Base-by-base conservation (phyloP, 108 stramenopile genomes). In the Nitzschia putrida region DNA sequence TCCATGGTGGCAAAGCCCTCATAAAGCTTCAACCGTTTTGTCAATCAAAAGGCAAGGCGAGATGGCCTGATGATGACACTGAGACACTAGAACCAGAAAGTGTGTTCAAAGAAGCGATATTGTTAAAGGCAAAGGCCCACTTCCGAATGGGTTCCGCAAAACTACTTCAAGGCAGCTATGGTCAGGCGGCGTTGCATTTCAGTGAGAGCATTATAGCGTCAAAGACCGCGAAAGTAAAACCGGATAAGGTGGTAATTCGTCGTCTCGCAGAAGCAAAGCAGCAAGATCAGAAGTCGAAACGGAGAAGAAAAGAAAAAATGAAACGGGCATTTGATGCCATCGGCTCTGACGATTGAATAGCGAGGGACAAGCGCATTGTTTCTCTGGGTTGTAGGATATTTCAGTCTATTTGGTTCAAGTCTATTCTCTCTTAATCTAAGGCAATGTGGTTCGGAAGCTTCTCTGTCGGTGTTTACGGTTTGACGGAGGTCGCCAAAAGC, bases 81-180 rank as follows among this genome's bases (percentile, higher is more conserved):
- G 29, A 34, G 4, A 34, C 29, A 34, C 4, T 34, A 21, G 50
- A 71, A 47, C 68, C 69, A 6, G 75, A 81, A 37, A 53, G 61
- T 29, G 84, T 86, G 0, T 89, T 75, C 37, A 25, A 47, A 8
- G 82, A 86, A 51, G 84, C 89, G 0, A 85, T 78, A 57, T 57
- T 53, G 23, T 51, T 93, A 47, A 74, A 88, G 76, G 80, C 92
- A 11, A 93, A 93, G 56, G 89, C 88, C 20, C 89, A 72, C 74
- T 93, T 93, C 69, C 85, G 92, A 24, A 66, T 88, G 9, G 92
- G 92, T 38, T 84, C 83, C 12, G 92, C 85, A 0, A 80, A 87
- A 52, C 64, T 76, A 53, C 78, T 63, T 14, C 39, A 76, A 47
- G 68, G 77, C 11, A 83, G 90, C 10, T 90, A 60, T 45, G 63